A percentile compares a stretch with the other conserved stretches of the same genome.
Conservation (phyloP, 1,139 yeast species). For the Geotrichum carabidarum region DNA sequence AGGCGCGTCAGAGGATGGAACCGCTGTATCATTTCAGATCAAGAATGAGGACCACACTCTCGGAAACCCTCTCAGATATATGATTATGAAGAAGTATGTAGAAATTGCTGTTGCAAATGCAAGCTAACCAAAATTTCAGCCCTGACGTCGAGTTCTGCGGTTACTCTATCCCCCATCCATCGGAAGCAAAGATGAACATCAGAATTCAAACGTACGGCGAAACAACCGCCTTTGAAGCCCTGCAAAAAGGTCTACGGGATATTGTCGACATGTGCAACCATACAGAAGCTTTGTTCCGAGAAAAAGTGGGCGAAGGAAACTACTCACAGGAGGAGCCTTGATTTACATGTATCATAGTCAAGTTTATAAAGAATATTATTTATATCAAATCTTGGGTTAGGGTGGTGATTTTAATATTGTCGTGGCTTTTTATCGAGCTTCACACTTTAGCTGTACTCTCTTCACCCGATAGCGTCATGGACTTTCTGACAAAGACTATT, state of each 20-base stretch:
- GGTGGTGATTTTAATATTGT: slow-evolving; percentile 7
- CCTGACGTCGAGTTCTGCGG: slow-evolving; percentile 98
- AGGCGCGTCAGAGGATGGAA: slow-evolving; percentile 91
- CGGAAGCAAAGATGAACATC: slow-evolving; percentile 81
- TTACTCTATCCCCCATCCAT: slow-evolving; percentile 97
- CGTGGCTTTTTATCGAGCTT: slow-evolving; percentile 10
- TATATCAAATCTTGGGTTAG: slow-evolving; percentile 7
- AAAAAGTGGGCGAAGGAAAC: slow-evolving; percentile 42
- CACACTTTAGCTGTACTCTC: background rate
- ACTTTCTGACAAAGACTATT: slow-evolving; percentile 38
- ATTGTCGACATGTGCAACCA: slow-evolving; percentile 76
- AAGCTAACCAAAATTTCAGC: slow-evolving; percentile 25
- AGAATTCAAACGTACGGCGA: slow-evolving; percentile 89
- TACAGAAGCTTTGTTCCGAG: slow-evolving; percentile 66
- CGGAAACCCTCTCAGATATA: slow-evolving; percentile 87
- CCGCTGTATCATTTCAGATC: slow-evolving; percentile 92
- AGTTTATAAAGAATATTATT: background rate
- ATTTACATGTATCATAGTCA: slow-evolving; percentile 3
- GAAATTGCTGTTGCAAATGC: background rate
- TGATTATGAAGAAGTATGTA: slow-evolving; percentile 78
- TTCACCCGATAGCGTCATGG: slow-evolving; percentile 27
- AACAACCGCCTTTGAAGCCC: slow-evolving; percentile 86
- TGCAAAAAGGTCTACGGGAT: slow-evolving; percentile 86
- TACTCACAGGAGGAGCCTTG: slow-evolving; percentile 46
- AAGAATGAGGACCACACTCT: slow-evolving; percentile 91